Base-by-base conservation (phyloP, 805 yeast species). In the Zygosaccharomyces lentus region DNA sequence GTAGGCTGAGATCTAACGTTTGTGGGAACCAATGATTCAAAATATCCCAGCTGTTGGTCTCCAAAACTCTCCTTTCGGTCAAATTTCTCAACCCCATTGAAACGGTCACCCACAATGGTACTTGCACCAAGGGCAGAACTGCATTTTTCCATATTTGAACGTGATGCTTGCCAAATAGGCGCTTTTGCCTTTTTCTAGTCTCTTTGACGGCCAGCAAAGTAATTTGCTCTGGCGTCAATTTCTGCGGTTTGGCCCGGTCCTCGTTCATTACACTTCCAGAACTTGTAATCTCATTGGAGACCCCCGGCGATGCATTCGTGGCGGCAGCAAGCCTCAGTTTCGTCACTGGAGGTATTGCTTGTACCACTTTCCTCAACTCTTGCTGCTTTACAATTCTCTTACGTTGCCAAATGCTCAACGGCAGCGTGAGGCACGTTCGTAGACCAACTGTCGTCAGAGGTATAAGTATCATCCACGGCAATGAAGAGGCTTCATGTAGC, bases 31-130 rank as follows among this genome's bases (percentile, higher is more conserved):
- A 43, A 49, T 49, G 66, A 16, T 73, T 58, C 36, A 63, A 8
- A 37, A 58, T 13, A 44, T 53, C 27, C 24, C 21, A 37, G 9
- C 34, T 34, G 19, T 47, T 61, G 2, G 66, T 48, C 16, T 71
- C 64, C 4, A 70, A 51, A 53, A 66, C 58, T 43, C 55, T 60
- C 54, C 64, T 62, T 6, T 95, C 96, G 34, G 90, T 82, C 50
- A 89, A 67, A 37, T 81, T 76, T 52, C 96, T 73, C 54, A 89
- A 76, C 1, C 89, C 81, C 53, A 82, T 71, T 9, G 93, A 83
- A 74, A 90, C 72, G 2, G 83, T 72, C 1, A 89, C 73, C 95
- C 96, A 90, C 5, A 90, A 62, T 0, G 98, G 98, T 16, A 91
- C 74, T 61, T 90, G 98, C 13, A 87, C 77, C 0, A 81, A 67